phyloP scores from a whole-genome alignment of 1,284 basidiomycete genomes.

The Vanrija humicola region DNA sequence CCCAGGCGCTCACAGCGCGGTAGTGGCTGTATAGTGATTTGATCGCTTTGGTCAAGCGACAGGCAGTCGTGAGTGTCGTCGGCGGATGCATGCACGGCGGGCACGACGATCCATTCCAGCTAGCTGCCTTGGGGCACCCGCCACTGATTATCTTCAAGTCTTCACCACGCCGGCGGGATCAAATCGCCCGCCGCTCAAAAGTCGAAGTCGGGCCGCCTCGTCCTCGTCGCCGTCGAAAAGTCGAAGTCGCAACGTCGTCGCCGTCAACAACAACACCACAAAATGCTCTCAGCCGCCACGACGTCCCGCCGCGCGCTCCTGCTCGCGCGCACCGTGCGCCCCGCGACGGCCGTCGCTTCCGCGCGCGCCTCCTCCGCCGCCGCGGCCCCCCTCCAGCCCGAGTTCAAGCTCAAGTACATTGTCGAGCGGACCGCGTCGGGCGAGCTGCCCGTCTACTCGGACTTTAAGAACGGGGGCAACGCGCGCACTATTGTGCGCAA shows the following conservation, averaged over 20 bases:
- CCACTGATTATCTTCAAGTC: too few relatives aligned
- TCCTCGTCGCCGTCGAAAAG: not conserved
- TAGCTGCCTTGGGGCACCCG: too few relatives aligned
- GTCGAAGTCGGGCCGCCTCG: too few relatives aligned
- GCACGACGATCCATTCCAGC: too few relatives aligned
- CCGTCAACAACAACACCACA: not conserved
- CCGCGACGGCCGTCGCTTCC: not conserved
- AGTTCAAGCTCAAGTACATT: constrained; percentile 8
- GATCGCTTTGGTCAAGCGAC: too few relatives aligned
- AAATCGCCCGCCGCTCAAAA: too few relatives aligned
- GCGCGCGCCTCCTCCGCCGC: not conserved
- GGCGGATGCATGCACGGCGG: too few relatives aligned
- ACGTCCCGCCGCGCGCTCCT: not conserved
- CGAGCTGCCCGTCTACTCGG: constrained; percentile 38
- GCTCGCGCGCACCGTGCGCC: not conserved
- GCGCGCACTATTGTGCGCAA: constrained; percentile 29
- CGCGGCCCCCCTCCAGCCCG: not conserved
- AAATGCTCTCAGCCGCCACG: constrained; percentile 1
- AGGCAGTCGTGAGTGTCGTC: too few relatives aligned
- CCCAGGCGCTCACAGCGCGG: too few relatives aligned
- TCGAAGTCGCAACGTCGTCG: too few relatives aligned
- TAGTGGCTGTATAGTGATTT: too few relatives aligned
- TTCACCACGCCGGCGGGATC: too few relatives aligned
- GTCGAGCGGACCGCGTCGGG: constrained; percentile 20
- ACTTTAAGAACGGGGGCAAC: constrained; percentile 29